Conservation (phyloP, 1,139 yeast species). For the Sugiyamaella neomexicana region DNA sequence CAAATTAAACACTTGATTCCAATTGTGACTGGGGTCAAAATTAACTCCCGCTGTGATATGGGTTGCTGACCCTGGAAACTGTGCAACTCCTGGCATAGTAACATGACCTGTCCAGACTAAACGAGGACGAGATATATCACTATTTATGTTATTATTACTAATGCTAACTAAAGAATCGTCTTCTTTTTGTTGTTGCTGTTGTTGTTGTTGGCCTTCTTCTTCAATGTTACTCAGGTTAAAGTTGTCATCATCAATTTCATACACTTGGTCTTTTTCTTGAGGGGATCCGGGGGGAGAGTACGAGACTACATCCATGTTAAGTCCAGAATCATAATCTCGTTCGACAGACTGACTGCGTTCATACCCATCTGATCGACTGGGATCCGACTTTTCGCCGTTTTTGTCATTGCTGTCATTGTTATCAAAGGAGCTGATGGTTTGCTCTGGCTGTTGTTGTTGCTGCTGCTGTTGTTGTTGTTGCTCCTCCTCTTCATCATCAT, state of each 20-base stretch:
- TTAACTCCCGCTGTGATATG: constrained; percentile 47
- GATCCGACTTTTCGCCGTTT: background rate
- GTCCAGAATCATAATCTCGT: constrained; percentile 16
- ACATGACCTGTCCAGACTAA: constrained; percentile 58
- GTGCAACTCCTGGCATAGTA: constrained; percentile 55
- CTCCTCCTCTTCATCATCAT: constrained; percentile 36
- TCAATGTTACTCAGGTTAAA: constrained; percentile 42
- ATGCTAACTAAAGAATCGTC: constrained; percentile 4
- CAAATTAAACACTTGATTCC: constrained; percentile 40
- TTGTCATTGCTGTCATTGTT: background rate
- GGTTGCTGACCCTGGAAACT: constrained; percentile 48
- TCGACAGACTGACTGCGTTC: constrained; percentile 14
- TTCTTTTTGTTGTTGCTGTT: constrained; percentile 29
- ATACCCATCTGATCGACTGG: background rate
- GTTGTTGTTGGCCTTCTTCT: constrained; percentile 29
- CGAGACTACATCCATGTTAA: constrained; percentile 26
- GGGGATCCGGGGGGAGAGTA: constrained; percentile 32
- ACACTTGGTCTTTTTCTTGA: constrained; percentile 9
- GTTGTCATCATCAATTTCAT: constrained; percentile 31
- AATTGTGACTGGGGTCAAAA: constrained; percentile 28
- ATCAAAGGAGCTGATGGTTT: background rate
- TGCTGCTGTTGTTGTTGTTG: background rate
- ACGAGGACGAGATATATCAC: constrained; percentile 15
- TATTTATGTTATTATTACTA: constrained; percentile 1
- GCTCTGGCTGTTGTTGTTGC: background rate